Evolutionary conservation across 352 stramenopile species (phyloP).

Genomic region (Globisporangium cylindrosporum): DNA sequence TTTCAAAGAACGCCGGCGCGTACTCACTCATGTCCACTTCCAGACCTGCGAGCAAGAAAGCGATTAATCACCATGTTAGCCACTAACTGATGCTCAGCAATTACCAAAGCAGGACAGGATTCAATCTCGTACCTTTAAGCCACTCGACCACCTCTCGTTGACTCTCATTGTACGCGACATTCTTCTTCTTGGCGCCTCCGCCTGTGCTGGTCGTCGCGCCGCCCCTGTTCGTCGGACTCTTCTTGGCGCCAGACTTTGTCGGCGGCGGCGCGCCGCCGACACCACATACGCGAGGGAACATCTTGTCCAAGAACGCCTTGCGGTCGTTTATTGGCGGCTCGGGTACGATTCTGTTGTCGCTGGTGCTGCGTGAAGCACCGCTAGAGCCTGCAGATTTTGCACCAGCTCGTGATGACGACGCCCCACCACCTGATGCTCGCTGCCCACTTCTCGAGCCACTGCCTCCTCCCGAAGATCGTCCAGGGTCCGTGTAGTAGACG

Average conservation of each 20-base stretch:
- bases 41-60: constrained; percentile 23
- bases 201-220: constrained; percentile 1
- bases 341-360: not conserved
- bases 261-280: constrained; percentile 26
- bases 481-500: constrained; percentile 12
- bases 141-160: constrained; percentile 82
- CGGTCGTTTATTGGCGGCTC: constrained; percentile 31
- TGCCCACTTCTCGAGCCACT: not conserved
- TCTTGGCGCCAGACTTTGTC: constrained; percentile 25
- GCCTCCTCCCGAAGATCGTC: not conserved
- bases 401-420: not conserved
- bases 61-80: not conserved
- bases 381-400: not conserved
- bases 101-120: not conserved
- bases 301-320: constrained; percentile 75
- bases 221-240: constrained; percentile 22
- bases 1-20: constrained; percentile 80
- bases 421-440: not conserved
- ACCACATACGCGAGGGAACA: constrained; percentile 77
- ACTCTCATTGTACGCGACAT: constrained; percentile 47
- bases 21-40: constrained; percentile 86
- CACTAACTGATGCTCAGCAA: not conserved
- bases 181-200: constrained; percentile 43
- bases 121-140: constrained; percentile 35
- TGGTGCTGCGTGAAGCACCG: not conserved